These are phyloP conservation scores for Malassezia psittaci DNA, from an alignment of 1,284 basidiomycete genomes.

Conservation along the genomic window DNA sequence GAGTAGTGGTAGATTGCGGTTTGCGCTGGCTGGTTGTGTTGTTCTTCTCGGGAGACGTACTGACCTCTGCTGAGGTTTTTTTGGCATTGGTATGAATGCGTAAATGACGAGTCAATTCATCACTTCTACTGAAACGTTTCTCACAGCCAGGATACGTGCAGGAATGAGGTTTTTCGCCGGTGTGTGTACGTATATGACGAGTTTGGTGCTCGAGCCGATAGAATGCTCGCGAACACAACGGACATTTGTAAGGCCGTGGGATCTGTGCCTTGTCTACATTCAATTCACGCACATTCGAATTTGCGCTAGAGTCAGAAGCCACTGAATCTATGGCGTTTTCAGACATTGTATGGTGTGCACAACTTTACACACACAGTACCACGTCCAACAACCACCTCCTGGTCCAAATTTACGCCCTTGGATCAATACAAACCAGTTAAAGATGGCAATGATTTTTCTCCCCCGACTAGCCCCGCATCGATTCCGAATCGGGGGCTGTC, in stretches of 20 bases:
- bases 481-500: neutral
- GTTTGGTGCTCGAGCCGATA: conserved; percentile 57
- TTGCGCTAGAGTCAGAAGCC: neutral
- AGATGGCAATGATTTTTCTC: neutral
- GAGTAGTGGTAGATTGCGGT: conserved; percentile 1
- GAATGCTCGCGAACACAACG: conserved; percentile 44
- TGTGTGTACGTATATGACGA: conserved; percentile 93
- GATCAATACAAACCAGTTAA: no score
- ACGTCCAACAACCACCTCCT: no score
- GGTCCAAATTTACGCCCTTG: no score
- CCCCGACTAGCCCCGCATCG: conserved; percentile 4
- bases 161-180: conserved; percentile 90
- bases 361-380: no score
- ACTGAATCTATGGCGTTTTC: neutral
- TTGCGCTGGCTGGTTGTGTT: conserved; percentile 11
- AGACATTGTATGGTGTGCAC: neutral
- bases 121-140: conserved; percentile 91
- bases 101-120: conserved; percentile 90
- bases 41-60: conserved; percentile 10
- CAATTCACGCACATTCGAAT: neutral
- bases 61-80: conserved; percentile 20
- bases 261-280: conserved; percentile 45
- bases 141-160: conserved; percentile 92
- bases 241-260: conserved; percentile 46
- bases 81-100: conserved; percentile 66